Evolutionary conservation across 352 stramenopile genomes (phyloP), one percentile per base, ranked within the genome.

Genomic region (Pythium phragmiticola): DNA sequence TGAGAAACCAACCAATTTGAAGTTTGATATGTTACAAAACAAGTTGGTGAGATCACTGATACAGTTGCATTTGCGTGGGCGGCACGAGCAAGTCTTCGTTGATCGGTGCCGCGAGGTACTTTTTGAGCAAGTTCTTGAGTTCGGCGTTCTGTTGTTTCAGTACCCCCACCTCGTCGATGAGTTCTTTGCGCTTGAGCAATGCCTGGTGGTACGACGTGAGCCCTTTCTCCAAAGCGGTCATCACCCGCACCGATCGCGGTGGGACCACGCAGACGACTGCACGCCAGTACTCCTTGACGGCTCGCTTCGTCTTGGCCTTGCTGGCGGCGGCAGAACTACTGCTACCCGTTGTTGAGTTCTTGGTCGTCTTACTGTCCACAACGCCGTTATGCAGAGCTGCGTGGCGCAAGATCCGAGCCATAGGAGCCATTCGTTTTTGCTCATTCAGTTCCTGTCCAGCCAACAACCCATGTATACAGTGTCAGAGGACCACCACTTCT

Each of bases 51-150:
- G 37, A 42, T 69, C 52, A 73, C n/a, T 89, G 72, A 66, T 92
- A 90, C 33, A 88, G 66, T 64, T 88, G 77, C 77, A 93, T 90
- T 63, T 96, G 84, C 7, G 85, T 91, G 17, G 88, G 88, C 7
- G 88, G 84, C n/a, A 96, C 77, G 23, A 92, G 75, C 49, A 96
- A 76, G 56, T 92, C 82, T 43, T 90, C 83, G 68, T 94, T 93
- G 63, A 94, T 90, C 11, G 82, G 68, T 4, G 83, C 84, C 21
- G 80, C 82, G 12, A 97, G 68, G 60, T 98, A 97, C 52, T 97
- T 85, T 54, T 96, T 94, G 34, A 98, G 74, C 23, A 98, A 66
- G 26, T 72, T 78, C 73, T 97, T 97, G 58, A 98, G 86, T 73
- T 98, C 80, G 13, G 68, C 63, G 61, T 98, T 98, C 65, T 98